Percentiles rank a stretch among this genome's conserved stretches.
Conservation (phyloP, 371 early-diverging fungal genomes). For the Saksenaea oblongispora region DNA sequence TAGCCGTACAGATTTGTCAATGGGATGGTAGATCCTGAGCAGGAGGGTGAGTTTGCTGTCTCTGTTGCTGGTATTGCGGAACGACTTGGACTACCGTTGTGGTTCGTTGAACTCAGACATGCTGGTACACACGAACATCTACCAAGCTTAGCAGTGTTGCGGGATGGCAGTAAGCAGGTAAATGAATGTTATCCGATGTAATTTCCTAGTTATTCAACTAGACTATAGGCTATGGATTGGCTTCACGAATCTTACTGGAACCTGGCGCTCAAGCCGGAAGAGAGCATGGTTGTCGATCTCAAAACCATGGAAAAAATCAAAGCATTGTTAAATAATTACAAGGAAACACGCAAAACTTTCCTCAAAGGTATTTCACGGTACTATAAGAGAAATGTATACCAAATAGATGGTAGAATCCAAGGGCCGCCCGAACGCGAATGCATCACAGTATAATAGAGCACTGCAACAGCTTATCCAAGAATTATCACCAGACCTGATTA, state of each 20-base stretch:
- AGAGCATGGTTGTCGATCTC: constrained; percentile 1
- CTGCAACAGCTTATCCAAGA: constrained; percentile 9
- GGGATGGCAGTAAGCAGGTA: constrained; percentile 53
- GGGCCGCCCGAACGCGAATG: neutral
- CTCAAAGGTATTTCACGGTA: constrained; percentile 25
- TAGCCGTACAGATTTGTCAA: constrained; percentile 60
- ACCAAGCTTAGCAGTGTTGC: constrained; percentile 58
- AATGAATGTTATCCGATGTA: neutral
- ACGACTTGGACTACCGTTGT: constrained; percentile 56
- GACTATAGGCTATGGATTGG: constrained; percentile 48
- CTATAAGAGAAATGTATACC: neutral
- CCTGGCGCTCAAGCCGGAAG: constrained; percentile 23
- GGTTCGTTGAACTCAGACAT: constrained; percentile 73
- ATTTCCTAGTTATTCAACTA: neutral
- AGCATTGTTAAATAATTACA: constrained; percentile 33
- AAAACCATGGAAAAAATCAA: constrained; percentile 20
- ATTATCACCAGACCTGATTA: constrained; percentile 14
- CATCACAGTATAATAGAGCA: constrained; percentile 1
- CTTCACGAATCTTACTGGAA: constrained; percentile 51
- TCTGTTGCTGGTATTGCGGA: constrained; percentile 59
- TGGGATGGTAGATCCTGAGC: constrained; percentile 65
- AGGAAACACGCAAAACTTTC: constrained; percentile 36
- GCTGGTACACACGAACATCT: constrained; percentile 67
- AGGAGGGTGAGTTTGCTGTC: constrained; percentile 49
- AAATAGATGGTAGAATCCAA: neutral